Percentiles rank a stretch among this genome's conserved stretches.
These are phyloP conservation scores for Aspergillus uvarum DNA, from an alignment of 2,329 filamentous ascomycete species.

Conservation along the genomic window DNA sequence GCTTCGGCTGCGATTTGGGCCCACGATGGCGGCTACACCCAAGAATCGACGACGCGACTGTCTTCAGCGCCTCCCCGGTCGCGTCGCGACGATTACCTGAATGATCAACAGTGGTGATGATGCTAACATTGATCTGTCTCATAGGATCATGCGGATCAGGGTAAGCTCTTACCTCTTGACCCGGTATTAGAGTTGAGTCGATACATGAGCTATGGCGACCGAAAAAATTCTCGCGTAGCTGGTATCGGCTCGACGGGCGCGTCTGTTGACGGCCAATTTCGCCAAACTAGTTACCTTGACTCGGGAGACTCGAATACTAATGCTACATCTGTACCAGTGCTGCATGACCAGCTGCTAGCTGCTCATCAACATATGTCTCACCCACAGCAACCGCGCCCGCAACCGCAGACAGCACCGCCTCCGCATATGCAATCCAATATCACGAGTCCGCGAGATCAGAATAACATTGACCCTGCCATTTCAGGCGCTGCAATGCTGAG, in stretches of 20 bases:
- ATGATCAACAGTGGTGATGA: neutral
- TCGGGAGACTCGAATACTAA: constrained; percentile 12
- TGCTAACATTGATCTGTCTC: constrained; percentile 12
- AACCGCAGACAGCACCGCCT: constrained; percentile 45
- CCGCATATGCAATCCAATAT: constrained; percentile 41
- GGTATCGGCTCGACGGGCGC: neutral
- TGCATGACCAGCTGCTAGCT: constrained; percentile 63
- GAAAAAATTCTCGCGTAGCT: neutral
- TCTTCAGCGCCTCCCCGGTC: constrained; percentile 9
- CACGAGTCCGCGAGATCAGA: constrained; percentile 48
- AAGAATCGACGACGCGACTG: neutral
- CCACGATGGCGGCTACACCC: constrained; percentile 7
- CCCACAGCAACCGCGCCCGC: constrained; percentile 40
- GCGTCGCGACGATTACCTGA: constrained; percentile 6
- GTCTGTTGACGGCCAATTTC: neutral
- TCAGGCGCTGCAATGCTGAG: constrained; percentile 53
- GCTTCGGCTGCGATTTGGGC: neutral
- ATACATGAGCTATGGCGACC: neutral
- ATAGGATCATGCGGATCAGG: constrained; percentile 48
- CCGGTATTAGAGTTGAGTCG: neutral
- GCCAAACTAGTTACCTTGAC: neutral
- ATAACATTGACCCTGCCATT: constrained; percentile 61
- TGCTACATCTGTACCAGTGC: constrained; percentile 44
- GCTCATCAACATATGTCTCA: constrained; percentile 48
- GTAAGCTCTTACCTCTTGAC: constrained; percentile 36